phyloP scores from a whole-genome alignment of 305 asterid species.

The Coffea humblotiana region DNA sequence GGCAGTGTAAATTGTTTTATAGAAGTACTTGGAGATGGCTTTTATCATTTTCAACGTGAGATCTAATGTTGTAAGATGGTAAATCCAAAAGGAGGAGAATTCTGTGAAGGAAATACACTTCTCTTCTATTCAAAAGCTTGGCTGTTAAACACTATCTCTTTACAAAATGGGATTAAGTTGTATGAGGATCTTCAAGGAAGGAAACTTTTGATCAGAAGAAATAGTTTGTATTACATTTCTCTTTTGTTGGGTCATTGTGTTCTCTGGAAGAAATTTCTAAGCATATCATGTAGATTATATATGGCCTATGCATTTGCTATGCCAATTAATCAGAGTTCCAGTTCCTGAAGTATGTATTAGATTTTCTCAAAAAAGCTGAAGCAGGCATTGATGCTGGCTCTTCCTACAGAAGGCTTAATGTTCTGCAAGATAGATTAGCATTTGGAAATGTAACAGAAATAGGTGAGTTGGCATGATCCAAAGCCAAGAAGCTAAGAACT shows the following conservation, averaged over 20 bases:
- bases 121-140: background rate
- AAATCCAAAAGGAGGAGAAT: background rate
- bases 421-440: background rate
- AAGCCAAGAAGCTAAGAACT: background rate
- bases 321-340: background rate
- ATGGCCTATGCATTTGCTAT: background rate
- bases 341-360: too few relatives aligned
- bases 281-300: background rate
- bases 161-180: background rate
- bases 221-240: background rate
- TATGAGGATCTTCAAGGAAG: background rate
- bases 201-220: too few relatives aligned
- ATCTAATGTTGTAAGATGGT: background rate
- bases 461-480: background rate
- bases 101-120: background rate
- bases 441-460: background rate
- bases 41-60: background rate
- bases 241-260: background rate
- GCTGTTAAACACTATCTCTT: background rate
- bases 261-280: background rate
- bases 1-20: background rate
- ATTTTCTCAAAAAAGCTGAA: background rate
- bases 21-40: background rate
- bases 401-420: background rate
- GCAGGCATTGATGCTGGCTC: background rate